Base-by-base conservation (phyloP, 768 basidiomycete genomes). In the Cystofilobasidium ferigula region DNA sequence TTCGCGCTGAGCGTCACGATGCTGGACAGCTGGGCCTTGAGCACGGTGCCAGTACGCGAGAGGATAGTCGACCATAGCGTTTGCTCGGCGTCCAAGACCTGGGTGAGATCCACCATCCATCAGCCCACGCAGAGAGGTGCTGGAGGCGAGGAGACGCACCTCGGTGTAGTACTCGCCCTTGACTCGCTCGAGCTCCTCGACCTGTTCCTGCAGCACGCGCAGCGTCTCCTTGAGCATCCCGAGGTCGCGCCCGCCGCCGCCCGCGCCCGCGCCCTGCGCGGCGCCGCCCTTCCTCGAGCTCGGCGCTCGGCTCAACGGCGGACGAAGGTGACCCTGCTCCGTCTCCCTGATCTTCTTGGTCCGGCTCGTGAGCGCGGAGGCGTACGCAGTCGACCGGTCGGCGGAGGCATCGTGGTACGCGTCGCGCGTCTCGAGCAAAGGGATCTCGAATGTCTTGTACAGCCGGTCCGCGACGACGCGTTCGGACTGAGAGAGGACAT, bases 381-480 rank as follows among this genome's bases (percentile, higher is more conserved):
- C 45, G 45, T 47, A 47, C 22, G 6, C 45, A 1, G 45, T n/a
- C 45, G 45, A 47, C n/a, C 45, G 45, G 22, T 47, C 45, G 45
- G n/a, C 45, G 22, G 45, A n/a, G 4, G 45, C 45, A 2, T 10
- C 9, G n/a, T 47, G 45, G 45, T 47, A 47, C 22, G 45, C 45
- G 45, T 47, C 45, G 45, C 45, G 45, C 45, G 45, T 47, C n/a
- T 47, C 45, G 45, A 47, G 45, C 45, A 47, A 16, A 8, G 45
- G 45, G 22, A 47, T 47, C n/a, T 47, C 45, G n/a, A 47, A 47
- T 8, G 45, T 47, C 45, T 47, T 47, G 45, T 47, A 47, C n/a
- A 47, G 13, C 4, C 45, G 45, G 45, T 47, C 45, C 9, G 45
- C 45, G 45, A 47, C n/a, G 22, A 47, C 45, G 45, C 45, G 45